phyloP scores from a whole-genome alignment of 164 flowering plant genomes.

The Euptelea pleiosperma region DNA sequence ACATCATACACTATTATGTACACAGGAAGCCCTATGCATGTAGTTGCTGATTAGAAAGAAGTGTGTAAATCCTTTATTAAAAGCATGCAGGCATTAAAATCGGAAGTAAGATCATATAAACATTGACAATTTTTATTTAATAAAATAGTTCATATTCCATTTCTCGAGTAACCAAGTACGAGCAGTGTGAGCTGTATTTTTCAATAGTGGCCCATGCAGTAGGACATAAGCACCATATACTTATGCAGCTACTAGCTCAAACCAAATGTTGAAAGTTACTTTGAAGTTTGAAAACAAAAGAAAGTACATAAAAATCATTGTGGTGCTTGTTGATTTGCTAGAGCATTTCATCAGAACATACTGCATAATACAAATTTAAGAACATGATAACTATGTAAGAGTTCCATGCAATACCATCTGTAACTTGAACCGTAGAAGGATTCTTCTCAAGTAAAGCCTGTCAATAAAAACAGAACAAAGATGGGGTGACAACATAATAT shows the following conservation, averaged over 20 bases:
- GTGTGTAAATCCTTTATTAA: no score
- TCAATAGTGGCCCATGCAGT: not conserved
- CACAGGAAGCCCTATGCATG: no score
- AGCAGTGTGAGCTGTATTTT: no score
- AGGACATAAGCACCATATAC: not conserved
- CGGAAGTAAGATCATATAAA: no score
- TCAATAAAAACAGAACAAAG: not conserved
- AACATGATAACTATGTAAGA: not conserved
- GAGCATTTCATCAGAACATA: not conserved
- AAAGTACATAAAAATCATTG: not conserved
- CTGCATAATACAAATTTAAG: not conserved
- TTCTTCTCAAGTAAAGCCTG: constrained; percentile 87
- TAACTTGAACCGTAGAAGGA: constrained; percentile 50
- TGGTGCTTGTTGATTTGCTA: not conserved
- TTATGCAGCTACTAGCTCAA: not conserved
- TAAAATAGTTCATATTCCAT: no score
- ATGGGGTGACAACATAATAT: no score
- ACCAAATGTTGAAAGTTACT: not conserved
- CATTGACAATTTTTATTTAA: no score
- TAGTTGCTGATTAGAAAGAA: no score
- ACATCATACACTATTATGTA: no score
- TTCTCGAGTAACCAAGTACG: no score
- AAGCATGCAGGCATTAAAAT: no score
- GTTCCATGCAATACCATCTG: constrained; percentile 47
- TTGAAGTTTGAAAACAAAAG: not conserved